A percentile compares a stretch with the other conserved stretches of the same genome.
These are phyloP conservation scores for Datisca glomerata DNA, from an alignment of 306 rosid species.

Conservation along the genomic window DNA sequence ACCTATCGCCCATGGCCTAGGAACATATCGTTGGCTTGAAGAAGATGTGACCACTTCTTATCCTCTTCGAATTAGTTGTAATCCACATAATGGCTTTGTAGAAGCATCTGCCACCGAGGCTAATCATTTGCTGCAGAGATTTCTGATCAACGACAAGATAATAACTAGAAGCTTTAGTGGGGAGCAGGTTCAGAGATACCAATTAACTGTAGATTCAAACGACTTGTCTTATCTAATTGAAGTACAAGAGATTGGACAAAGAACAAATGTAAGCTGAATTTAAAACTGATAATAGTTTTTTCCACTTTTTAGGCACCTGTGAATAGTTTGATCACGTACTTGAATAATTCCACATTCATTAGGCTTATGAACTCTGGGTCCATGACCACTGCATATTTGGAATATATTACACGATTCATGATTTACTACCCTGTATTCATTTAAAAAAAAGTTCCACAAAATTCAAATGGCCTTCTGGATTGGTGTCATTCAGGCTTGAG, in stretches of 20 bases:
- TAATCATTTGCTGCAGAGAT: conserved; percentile 32
- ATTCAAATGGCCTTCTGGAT: no score
- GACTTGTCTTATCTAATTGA: conserved; percentile 38
- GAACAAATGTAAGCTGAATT: conserved; percentile 56
- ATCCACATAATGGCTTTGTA: conserved; percentile 42
- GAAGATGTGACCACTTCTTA: conserved; percentile 54
- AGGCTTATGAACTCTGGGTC: no score
- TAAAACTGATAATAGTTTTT: no score
- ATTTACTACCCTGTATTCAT: no score
- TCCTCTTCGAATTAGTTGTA: conserved; percentile 42
- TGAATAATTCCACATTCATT: background rate
- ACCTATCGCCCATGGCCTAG: conserved; percentile 79
- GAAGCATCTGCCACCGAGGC: conserved; percentile 76
- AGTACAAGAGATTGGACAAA: conserved; percentile 65
- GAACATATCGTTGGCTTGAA: conserved; percentile 83
- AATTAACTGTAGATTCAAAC: conserved; percentile 24
- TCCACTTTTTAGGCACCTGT: background rate
- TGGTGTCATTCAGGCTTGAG: background rate
- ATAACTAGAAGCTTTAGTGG: conserved; percentile 25
- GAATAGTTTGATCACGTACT: no score
- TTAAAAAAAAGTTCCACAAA: no score
- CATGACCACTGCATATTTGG: background rate
- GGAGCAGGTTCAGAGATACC: conserved; percentile 38
- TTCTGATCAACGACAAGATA: conserved; percentile 43
- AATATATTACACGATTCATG: no score